phyloP scores from a whole-genome alignment of 257 asterid genomes.

The Ajuga chamaepitys region DNA sequence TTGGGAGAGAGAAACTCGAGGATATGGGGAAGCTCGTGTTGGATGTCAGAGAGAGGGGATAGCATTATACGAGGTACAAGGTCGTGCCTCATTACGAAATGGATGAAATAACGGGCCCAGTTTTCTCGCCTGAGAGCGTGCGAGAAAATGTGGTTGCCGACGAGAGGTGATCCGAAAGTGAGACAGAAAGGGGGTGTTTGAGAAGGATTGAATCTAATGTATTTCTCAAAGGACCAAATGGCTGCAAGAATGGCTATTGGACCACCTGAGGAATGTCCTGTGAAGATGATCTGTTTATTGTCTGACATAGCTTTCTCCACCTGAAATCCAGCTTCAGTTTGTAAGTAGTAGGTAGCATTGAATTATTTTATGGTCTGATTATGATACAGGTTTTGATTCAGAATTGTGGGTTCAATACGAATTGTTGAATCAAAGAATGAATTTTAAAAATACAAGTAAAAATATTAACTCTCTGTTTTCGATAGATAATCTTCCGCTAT shows the following conservation, averaged over 20 bases:
- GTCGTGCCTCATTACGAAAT: conserved; percentile 63
- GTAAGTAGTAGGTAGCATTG: too few relatives aligned
- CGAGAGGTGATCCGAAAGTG: conserved; percentile 80
- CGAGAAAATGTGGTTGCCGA: conserved; percentile 48
- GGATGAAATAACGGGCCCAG: conserved; percentile 59
- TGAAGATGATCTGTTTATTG: conserved; percentile 55
- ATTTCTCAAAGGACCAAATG: conserved; percentile 72
- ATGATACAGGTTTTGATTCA: too few relatives aligned
- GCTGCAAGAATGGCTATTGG: conserved; percentile 64
- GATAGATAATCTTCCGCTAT: too few relatives aligned
- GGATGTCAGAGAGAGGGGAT: conserved; percentile 49
- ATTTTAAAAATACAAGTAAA: too few relatives aligned
- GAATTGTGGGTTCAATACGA: too few relatives aligned
- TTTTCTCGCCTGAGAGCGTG: conserved; percentile 76
- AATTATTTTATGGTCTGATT: too few relatives aligned
- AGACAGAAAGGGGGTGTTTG: conserved; percentile 43
- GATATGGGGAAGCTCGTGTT: conserved; percentile 36
- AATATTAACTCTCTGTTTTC: too few relatives aligned
- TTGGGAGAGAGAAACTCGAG: conserved; percentile 42
- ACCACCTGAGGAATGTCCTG: conserved; percentile 87
- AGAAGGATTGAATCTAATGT: conserved; percentile 25
- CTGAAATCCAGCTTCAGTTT: conserved; percentile 30
- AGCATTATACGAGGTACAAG: conserved; percentile 72
- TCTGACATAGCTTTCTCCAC: conserved; percentile 63
- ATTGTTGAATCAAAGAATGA: too few relatives aligned